Evolutionary conservation across 2,329 filamentous ascomycete genomes (phyloP), one percentile per base, ranked within the genome.

Genomic region (Ceratocystis harringtonii): DNA sequence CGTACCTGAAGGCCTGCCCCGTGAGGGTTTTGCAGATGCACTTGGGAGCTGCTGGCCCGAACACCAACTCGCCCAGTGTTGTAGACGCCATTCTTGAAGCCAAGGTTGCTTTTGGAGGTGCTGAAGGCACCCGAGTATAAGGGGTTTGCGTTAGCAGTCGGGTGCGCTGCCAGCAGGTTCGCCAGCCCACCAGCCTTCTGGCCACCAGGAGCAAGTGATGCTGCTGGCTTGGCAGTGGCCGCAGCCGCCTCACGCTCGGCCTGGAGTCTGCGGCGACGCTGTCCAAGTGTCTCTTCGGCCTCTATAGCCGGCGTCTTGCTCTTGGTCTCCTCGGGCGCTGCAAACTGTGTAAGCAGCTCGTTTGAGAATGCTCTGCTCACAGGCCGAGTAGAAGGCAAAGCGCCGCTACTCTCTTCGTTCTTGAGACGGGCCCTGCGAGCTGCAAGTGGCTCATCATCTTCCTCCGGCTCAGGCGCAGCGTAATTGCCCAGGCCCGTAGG

Each of bases 271-370:
- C 84, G 84, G 0, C 88, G 84, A 10, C 89, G 84, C 73, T 92
- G 88, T 8, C 88, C 89, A 0, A 94, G 78, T 0, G 89, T 92
- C 72, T 94, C 89, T 70, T 90, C 87, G 69, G 86, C 87, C 68
- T 80, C 79, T 22, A 72, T 69, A 66, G 75, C 70, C 82, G 66
- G 62, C 28, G 62, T 67, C 36, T 55, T 63, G 43, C 65, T 66
- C 61, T 63, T 66, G 0, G 25, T 36, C 7, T 57, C 61, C 5
- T 65, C 62, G 1, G 36, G 32, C 15, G 60, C 66, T 6, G 50
- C 84, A 69, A 89, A 82, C 67, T 87, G 83, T 68, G 78, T 80
- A 61, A 92, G 79, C 36, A 92, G 78, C 70, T 91, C 88, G 3
- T 80, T 76, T 0, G 87, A 84, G 71, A 92, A 91, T 36, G 84